These are phyloP conservation scores for Quercus ilex DNA, from an alignment of 306 rosid genomes.

Conservation along the genomic window DNA sequence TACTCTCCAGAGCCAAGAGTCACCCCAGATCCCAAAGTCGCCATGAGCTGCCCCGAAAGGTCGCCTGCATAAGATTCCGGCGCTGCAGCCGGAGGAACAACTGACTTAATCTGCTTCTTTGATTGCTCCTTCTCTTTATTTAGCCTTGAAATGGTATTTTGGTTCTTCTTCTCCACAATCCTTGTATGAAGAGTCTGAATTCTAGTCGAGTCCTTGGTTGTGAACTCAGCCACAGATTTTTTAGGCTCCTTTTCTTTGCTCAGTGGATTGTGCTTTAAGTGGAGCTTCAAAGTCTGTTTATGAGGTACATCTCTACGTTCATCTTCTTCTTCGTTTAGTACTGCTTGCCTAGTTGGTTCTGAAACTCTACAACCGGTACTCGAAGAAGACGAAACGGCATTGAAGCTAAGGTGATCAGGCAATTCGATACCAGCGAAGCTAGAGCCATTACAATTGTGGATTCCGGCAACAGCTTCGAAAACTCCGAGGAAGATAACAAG, in stretches of 20 bases:
- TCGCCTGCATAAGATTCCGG: slow-evolving; percentile 40
- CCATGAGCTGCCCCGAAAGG: slow-evolving; percentile 63
- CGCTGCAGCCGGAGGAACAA: slow-evolving; percentile 31
- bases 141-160: slow-evolving; percentile 64
- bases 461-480: slow-evolving; percentile 28
- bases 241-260: slow-evolving; percentile 35
- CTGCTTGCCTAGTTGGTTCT: slow-evolving; percentile 14
- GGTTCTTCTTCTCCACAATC: slow-evolving; percentile 75
- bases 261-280: slow-evolving; percentile 47
- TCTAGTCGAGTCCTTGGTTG: slow-evolving; percentile 60
- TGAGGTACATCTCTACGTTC: slow-evolving; percentile 19
- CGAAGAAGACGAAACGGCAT: slow-evolving; percentile 51
- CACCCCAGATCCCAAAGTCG: slow-evolving; percentile 92
- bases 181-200: slow-evolving; percentile 77
- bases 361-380: slow-evolving; percentile 50
- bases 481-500: slow-evolving; percentile 30
- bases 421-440: slow-evolving; percentile 61
- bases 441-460: slow-evolving; percentile 51
- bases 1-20: slow-evolving; percentile 96
- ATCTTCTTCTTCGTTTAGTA: neutral
- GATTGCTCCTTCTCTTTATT: slow-evolving; percentile 17
- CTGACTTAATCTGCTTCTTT: slow-evolving; percentile 18
- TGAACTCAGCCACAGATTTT: slow-evolving; percentile 46
- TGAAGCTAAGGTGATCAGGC: slow-evolving; percentile 63
- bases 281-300: slow-evolving; percentile 59